Percentiles rank a stretch among this genome's conserved stretches.
Conservation (phyloP, 2,329 filamentous ascomycete species). For the Boeremia lycopersici region DNA sequence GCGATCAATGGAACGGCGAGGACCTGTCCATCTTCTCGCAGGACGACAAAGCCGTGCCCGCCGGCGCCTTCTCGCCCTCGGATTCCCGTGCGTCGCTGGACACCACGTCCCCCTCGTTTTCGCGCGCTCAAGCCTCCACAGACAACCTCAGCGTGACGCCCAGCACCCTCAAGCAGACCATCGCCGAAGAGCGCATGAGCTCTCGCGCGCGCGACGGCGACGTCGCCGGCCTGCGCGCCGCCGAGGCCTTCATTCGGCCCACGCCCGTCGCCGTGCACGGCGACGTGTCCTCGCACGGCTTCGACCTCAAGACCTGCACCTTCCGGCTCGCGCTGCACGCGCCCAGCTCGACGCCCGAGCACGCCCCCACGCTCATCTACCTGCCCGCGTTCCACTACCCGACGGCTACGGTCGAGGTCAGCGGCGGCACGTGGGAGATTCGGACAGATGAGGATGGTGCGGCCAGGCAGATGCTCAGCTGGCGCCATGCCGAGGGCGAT, state of each 20-base stretch:
- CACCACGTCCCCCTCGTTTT: slow-evolving; percentile 60
- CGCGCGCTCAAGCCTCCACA: slow-evolving; percentile 54
- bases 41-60: slow-evolving; percentile 72
- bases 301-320: slow-evolving; percentile 78
- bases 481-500: slow-evolving; percentile 91
- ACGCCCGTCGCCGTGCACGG: slow-evolving; percentile 79
- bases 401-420: slow-evolving; percentile 74
- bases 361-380: slow-evolving; percentile 79
- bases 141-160: slow-evolving; percentile 67
- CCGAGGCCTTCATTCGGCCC: slow-evolving; percentile 90
- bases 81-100: slow-evolving; percentile 59
- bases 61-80: slow-evolving; percentile 56
- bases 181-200: slow-evolving; percentile 63
- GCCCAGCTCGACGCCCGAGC: slow-evolving; percentile 63
- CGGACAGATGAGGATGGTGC: slow-evolving; percentile 73
- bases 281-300: slow-evolving; percentile 71
- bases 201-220: slow-evolving; percentile 31
- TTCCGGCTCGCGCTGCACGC: slow-evolving; percentile 76
- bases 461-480: slow-evolving; percentile 76
- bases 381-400: slow-evolving; percentile 94
- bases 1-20: slow-evolving; percentile 97
- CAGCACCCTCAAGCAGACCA: slow-evolving; percentile 73
- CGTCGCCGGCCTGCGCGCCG: slow-evolving; percentile 75
- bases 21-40: slow-evolving; percentile 88
- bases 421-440: slow-evolving; percentile 89